Base-by-base conservation (phyloP, 495 filamentous ascomycete species). In the Cercophora samala region DNA sequence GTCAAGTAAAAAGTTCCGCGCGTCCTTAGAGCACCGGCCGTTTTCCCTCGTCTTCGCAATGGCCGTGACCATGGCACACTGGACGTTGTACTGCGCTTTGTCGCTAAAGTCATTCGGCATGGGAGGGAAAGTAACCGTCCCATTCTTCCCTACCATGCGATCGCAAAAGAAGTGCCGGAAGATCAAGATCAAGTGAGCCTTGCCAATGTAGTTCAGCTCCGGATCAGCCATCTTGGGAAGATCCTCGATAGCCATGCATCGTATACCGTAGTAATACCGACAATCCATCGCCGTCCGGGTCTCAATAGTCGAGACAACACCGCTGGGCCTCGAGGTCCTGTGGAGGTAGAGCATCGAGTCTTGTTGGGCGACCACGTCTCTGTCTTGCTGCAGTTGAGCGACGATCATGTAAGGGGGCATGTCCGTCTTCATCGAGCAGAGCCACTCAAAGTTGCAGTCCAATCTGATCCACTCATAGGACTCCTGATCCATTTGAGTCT, bases 391-490 rank as follows among this genome's bases (percentile, higher is more conserved):
- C 55, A 99, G 81, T 74, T 99, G 95, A 0, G 95, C 97, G 63
- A 97, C 83, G 73, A 92, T 97, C 95, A 99, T 99, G 80, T 97
- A 98, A 2, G 89, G 84, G 8, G 91, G 92, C 87, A 97, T 91
- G 32, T 85, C 87, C 60, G 93, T 83, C 18, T 78, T 73, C 53
- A 87, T 86, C 62, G 89, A 89, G 79, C 91, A 93, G 52, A 97
- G 87, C 95, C 95, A 99, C 73, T 99, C 95, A 70, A 97, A 97
- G 76, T 99, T 95, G 21, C 93, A 92, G 78, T 99, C 95, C 84
- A 98, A 91, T 18, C 95, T 88, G 66, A 98, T 95, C 95, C 95
- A 99, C 75, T 99, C 95, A 73, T 97, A 99, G 3, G 90, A 95
- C 73, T 99, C 95, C 63, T 93, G 88, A 52, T 92, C 91, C 96